Evolutionary conservation across 371 early-diverging fungal genomes (phyloP).

Genomic region (Apophysomyces ossiformis): DNA sequence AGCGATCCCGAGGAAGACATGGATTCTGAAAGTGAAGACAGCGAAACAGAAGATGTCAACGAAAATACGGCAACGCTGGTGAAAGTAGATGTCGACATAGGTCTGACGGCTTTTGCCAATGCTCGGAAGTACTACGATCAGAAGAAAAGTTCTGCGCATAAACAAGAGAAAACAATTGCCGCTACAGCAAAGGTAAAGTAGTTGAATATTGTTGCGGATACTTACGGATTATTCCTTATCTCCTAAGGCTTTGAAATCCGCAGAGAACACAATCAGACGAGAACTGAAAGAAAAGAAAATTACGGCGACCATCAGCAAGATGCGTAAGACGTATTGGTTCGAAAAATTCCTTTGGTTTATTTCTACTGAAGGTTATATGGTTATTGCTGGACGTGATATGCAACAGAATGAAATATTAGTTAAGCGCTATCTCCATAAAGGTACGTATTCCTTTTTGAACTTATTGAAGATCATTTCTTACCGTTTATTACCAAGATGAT

Average conservation of each 20-base stretch:
- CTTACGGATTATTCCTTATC: too few relatives aligned
- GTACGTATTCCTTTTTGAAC: slow-evolving; percentile 21
- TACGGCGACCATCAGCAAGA: slow-evolving; percentile 77
- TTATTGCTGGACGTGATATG: slow-evolving; percentile 97
- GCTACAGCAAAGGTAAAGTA: slow-evolving; percentile 66
- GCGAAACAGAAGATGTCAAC: slow-evolving; percentile 45
- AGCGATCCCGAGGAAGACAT: slow-evolving; percentile 46
- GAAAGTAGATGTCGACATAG: slow-evolving; percentile 85
- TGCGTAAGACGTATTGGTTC: slow-evolving; percentile 98
- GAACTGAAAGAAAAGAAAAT: slow-evolving; percentile 79
- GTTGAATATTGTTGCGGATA: not conserved
- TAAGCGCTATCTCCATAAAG: slow-evolving; percentile 77
- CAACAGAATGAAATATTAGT: slow-evolving; percentile 98
- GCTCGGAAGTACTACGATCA: slow-evolving; percentile 89
- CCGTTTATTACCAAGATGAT: slow-evolving; percentile 60
- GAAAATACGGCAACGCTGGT: slow-evolving; percentile 30
- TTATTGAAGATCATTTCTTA: not conserved
- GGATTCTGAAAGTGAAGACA: slow-evolving; percentile 25
- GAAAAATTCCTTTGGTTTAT: slow-evolving; percentile 99
- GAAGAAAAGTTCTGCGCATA: slow-evolving; percentile 80
- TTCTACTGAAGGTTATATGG: slow-evolving; percentile 91
- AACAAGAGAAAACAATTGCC: slow-evolving; percentile 90
- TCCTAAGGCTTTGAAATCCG: slow-evolving; percentile 77
- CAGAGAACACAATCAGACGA: slow-evolving; percentile 86
- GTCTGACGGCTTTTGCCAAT: slow-evolving; percentile 89